phyloP scores from a whole-genome alignment of 352 stramenopile species.

The Phytophthora citrophthora region DNA sequence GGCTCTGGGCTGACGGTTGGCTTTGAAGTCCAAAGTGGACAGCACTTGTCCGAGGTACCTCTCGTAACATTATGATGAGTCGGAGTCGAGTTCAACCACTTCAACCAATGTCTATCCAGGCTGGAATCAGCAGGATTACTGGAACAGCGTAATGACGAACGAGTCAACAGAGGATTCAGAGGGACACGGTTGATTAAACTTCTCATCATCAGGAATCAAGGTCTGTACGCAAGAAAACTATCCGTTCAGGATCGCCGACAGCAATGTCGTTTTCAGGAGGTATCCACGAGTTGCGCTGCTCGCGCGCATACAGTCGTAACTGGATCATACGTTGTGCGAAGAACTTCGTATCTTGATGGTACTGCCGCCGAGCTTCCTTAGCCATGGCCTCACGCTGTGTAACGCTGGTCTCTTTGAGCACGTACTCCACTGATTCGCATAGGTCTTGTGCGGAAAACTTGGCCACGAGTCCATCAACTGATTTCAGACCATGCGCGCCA shows the following conservation, averaged over 20 bases:
- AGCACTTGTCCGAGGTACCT: constrained; percentile 1
- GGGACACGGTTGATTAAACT: not conserved
- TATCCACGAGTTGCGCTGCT: constrained; percentile 28
- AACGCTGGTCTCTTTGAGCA: constrained; percentile 33
- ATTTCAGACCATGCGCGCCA: constrained; percentile 26
- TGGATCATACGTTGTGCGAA: constrained; percentile 51
- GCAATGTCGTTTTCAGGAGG: constrained; percentile 33
- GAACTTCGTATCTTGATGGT: constrained; percentile 57
- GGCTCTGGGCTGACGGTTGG: too few species aligned
- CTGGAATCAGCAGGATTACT: not conserved
- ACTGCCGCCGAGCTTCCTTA: constrained; percentile 35
- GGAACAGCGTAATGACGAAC: not conserved
- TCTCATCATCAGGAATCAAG: constrained; percentile 11
- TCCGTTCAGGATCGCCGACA: constrained; percentile 32
- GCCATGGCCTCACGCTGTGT: constrained; percentile 35
- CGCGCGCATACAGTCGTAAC: constrained; percentile 33
- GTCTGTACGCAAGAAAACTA: constrained; percentile 15
- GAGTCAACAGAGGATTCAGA: not conserved
- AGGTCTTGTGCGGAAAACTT: constrained; percentile 25
- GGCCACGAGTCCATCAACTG: constrained; percentile 29
- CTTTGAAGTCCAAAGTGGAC: not conserved
- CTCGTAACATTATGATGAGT: not conserved
- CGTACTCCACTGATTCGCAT: constrained; percentile 37
- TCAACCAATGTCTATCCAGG: not conserved
- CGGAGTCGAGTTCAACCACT: not conserved